These are phyloP conservation scores for Solanum sparsipilum DNA, from an alignment of 257 asterid genomes.

Conservation along the genomic window DNA sequence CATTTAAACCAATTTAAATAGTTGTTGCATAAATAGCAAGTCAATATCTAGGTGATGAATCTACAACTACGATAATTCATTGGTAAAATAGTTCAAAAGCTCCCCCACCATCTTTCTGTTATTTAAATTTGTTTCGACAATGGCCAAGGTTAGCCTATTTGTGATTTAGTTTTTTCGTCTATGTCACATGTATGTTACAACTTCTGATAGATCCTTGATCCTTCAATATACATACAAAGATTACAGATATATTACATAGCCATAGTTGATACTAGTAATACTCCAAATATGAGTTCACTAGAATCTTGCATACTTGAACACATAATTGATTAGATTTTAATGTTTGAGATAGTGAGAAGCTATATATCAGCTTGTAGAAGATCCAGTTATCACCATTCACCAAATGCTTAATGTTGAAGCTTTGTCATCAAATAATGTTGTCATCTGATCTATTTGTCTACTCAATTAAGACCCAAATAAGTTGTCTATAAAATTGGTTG, in stretches of 20 bases:
- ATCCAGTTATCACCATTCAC: neutral
- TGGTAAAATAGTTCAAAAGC: neutral
- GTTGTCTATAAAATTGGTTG: neutral
- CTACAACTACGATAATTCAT: neutral
- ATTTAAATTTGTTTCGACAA: neutral
- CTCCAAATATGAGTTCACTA: neutral
- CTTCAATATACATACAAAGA: neutral
- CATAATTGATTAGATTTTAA: neutral
- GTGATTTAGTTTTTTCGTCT: neutral
- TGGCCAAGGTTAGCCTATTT: neutral
- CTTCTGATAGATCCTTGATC: neutral
- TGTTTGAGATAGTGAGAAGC: neutral
- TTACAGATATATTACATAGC: neutral
- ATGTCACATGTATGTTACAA: neutral
- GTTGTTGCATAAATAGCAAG: neutral
- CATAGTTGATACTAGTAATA: neutral
- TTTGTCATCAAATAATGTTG: neutral
- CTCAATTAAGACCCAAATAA: neutral
- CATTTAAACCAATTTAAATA: neutral
- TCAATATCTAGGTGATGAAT: neutral
- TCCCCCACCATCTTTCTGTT: neutral
- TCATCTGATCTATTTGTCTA: neutral
- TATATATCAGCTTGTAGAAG: neutral
- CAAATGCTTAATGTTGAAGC: neutral
- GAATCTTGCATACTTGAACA: neutral